Evolutionary conservation across 2,329 filamentous ascomycete genomes (phyloP), one percentile per base, ranked within the genome.

Genomic region (Elsinoe batatas): DNA sequence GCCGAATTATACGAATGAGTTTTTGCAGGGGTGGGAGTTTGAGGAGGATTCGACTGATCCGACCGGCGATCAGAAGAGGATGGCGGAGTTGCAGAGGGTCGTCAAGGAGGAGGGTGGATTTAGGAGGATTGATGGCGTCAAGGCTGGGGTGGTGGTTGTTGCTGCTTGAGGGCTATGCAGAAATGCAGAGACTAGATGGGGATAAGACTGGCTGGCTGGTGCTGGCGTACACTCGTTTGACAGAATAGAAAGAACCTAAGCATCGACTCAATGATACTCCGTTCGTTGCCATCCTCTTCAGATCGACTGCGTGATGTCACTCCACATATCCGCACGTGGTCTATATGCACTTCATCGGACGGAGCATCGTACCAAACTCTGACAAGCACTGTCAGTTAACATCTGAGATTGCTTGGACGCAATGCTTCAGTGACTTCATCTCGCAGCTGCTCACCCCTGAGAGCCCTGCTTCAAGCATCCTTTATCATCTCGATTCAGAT

Each of bases 1-100:
- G 65, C 80, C 85, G 12, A 90, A 90, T 74, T 89, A 88, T 70
- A 88, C 84, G 62, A 89, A 89, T 61, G 72, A 79, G 61, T 87
- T 81, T 67, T 72, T 90, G 30, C 75, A 74, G 20, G 53, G 53
- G 11, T 90, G 86, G 86, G 64, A 69, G 1, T 73, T 88, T 6
- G 82, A 82, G 36, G 74, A 68, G 0, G 85, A 88, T 51, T 85
- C 83, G 0, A 67, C 69, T 40, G 85, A 89, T 67, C 86, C 85
- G 0, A 76, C 71, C 1, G 84, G 82, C 10, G 85, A 90, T 63
- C 85, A 90, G 79, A 86, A 85, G 79, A 77, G 78, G 37, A 89
- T 89, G 82, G 81, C 76, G 3, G 74, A 76, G 62, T 71, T 89
- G 63, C 86, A 89, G 75, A 76, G 83, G 69, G 74, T 81, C 56